Evolutionary conservation across 768 basidiomycete species (phyloP), one percentile per base, ranked within the genome.

Genomic region (Baorangia bicolor): DNA sequence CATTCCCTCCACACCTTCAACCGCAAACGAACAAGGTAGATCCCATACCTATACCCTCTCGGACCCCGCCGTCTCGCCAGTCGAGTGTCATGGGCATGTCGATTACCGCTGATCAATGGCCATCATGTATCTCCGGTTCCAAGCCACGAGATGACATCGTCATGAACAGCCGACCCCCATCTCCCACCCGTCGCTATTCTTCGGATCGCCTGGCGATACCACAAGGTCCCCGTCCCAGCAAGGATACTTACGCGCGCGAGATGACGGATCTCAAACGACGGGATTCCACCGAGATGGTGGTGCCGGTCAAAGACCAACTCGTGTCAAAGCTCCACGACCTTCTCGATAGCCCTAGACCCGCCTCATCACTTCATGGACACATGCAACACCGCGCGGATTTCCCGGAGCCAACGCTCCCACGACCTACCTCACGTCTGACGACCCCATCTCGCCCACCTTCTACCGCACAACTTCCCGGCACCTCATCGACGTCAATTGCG

Each of bases 251-350:
- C 53, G 1, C 61, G n/a, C 58, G 55, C 69, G 71, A 67, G 51
- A 55, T 59, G 49, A 49, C 59, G 34, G 66, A 71, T 45, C 49
- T 64, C 14, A 59, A 65, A 39, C 55, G 63, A 30, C 57, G 62
- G 30, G 62, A 64, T 13, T 62, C 60, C 10, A 25, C 37, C 28
- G 67, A 63, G 43, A 49, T 62, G 54, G 38, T 46, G 62, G n/a
- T n/a, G n/a, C n/a, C n/a, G n/a, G 50, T 59, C 43, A 73, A 71
- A 48, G 68, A 71, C 42, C 69, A 62, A 61, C 62, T 67, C 68
- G 74, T 62, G 62, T 65, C 71, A 35, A 75, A 78, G 55, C 66
- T 85, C 9, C 71, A 79, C 30, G 79, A 81, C 55, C 69, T 84
- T 11, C 74, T 84, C 13, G 74, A 73, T 44, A 77, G 78, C 49